Conservation (phyloP, 116 monocot species). For the Cymodocea nodosa region DNA sequence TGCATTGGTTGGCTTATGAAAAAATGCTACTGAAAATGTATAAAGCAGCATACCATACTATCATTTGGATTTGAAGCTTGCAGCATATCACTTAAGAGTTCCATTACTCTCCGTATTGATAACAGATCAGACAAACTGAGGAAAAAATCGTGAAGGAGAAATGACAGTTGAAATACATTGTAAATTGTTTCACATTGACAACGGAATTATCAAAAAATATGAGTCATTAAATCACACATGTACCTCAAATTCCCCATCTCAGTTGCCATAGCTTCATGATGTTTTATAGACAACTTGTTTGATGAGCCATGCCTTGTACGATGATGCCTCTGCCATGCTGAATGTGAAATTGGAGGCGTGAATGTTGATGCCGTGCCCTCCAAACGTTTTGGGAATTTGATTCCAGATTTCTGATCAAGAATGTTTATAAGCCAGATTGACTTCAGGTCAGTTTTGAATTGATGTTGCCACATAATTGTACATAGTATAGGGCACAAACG, state of each 20-base stretch:
- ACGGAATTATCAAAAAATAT: neutral
- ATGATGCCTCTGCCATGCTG: constrained; percentile 13
- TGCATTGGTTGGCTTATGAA: too few species aligned
- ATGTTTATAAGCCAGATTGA: too few species aligned
- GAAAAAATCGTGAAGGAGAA: neutral
- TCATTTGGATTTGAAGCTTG: constrained; percentile 64
- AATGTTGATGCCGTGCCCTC: constrained; percentile 58
- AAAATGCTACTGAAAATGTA: neutral
- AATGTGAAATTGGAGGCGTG: constrained; percentile 39
- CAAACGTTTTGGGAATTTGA: constrained; percentile 52
- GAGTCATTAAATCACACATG: neutral
- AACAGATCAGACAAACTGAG: constrained; percentile 61
- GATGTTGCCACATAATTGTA: too few species aligned
- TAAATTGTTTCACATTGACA: too few species aligned
- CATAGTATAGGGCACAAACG: too few species aligned
- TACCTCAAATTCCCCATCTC: constrained; percentile 66
- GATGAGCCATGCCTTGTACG: constrained; percentile 55
- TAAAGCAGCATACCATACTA: constrained; percentile 25
- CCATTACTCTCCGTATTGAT: constrained; percentile 43
- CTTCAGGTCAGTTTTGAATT: too few species aligned
- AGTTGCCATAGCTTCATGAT: constrained; percentile 84
- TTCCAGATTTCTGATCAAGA: constrained; percentile 28
- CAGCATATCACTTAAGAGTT: constrained; percentile 79
- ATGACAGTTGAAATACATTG: neutral
- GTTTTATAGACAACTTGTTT: constrained; percentile 39